Evolutionary conservation across 2,329 filamentous ascomycete genomes (phyloP).

Genomic region (Trichothecium roseum): DNA sequence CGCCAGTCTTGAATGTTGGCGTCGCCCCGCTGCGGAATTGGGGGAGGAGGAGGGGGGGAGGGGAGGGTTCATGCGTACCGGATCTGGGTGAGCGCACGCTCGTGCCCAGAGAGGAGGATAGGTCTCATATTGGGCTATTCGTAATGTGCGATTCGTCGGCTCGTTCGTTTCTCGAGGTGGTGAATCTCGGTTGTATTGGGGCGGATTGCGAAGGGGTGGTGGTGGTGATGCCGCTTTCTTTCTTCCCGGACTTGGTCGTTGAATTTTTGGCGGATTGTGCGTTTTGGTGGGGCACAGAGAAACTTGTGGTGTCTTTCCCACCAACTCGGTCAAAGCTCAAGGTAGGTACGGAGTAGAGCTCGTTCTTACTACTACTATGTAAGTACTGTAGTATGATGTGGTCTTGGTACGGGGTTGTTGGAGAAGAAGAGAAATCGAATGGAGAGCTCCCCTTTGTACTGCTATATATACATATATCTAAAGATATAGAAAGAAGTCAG

Average conservation of each 20-base stretch:
- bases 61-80: constrained; percentile 37
- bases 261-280: constrained; percentile 35
- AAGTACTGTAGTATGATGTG: too few relatives aligned
- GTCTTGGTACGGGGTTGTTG: too few relatives aligned
- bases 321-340: neutral
- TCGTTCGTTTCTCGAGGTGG: constrained; percentile 5
- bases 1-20: too few relatives aligned
- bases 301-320: too few relatives aligned
- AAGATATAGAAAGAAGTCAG: too few relatives aligned
- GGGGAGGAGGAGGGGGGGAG: constrained; percentile 1
- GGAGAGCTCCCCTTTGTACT: too few relatives aligned
- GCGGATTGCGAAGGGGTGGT: neutral
- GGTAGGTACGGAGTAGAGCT: too few relatives aligned
- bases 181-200: neutral
- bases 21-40: neutral
- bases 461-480: too few relatives aligned
- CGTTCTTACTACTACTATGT: too few relatives aligned
- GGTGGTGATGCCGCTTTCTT: constrained; percentile 7
- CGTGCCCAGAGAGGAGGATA: constrained; percentile 91
- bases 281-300: constrained; percentile 30
- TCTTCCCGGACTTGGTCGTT: constrained; percentile 17
- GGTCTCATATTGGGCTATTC: constrained; percentile 70
- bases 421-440: too few relatives aligned
- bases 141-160: constrained; percentile 6
- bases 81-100: constrained; percentile 92